Percentiles rank a stretch among this genome's conserved stretches.
Conservation (phyloP, 306 rosid genomes). For the Sophora flavescens region DNA sequence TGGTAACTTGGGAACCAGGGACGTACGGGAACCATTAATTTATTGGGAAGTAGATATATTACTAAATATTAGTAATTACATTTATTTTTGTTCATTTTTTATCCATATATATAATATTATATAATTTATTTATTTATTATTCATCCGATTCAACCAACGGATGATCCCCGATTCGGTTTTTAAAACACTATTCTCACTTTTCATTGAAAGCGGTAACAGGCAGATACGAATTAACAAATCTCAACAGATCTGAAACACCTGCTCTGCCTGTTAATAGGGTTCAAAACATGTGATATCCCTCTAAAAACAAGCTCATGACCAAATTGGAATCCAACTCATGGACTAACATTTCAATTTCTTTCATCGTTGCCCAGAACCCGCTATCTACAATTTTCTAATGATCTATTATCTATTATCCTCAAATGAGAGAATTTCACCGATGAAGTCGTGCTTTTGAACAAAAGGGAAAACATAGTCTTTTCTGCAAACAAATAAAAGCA, state of each 20-base stretch:
- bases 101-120: too few relatives aligned
- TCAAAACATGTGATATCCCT: neutral
- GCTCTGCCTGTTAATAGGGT: neutral
- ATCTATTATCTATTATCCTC: constrained; percentile 21
- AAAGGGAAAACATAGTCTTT: neutral
- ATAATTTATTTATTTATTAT: too few relatives aligned
- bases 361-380: constrained; percentile 1
- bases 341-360: neutral
- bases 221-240: neutral
- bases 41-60: too few relatives aligned
- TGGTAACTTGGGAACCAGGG: too few relatives aligned
- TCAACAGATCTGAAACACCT: neutral
- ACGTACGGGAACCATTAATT: too few relatives aligned
- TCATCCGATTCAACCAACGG: too few relatives aligned
- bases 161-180: too few relatives aligned
- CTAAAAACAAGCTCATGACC: neutral
- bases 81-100: too few relatives aligned
- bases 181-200: too few relatives aligned
- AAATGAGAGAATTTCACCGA: neutral
- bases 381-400: constrained; percentile 26
- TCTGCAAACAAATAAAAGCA: constrained; percentile 14
- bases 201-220: too few relatives aligned
- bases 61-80: too few relatives aligned
- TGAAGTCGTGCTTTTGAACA: constrained; percentile 19
- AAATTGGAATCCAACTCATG: neutral